phyloP scores from a whole-genome alignment of 2,329 filamentous ascomycete genomes.

The Penicillium brasilianum region DNA sequence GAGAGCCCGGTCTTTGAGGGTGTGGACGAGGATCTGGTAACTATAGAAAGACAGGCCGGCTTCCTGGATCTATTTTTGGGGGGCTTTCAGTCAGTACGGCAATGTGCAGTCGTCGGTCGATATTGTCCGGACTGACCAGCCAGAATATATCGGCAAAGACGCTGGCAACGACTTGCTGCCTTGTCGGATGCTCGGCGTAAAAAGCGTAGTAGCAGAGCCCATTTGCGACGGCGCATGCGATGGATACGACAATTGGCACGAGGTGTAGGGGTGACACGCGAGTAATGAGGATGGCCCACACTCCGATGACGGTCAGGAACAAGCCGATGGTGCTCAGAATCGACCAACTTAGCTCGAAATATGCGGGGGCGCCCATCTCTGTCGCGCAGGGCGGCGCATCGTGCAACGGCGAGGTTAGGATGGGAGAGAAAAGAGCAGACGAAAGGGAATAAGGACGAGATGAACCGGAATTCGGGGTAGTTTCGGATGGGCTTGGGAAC shows the following conservation, averaged over 20 bases:
- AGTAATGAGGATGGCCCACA: constrained; percentile 5
- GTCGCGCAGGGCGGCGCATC: constrained; percentile 3
- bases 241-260: constrained; percentile 1
- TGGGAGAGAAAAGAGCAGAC: background rate
- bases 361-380: constrained; percentile 5
- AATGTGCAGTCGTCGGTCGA: too few relatives aligned
- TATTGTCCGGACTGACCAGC: background rate
- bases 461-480: too few relatives aligned
- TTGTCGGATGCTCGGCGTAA: background rate
- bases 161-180: constrained; percentile 3
- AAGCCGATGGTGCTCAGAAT: constrained; percentile 8
- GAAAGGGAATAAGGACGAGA: background rate
- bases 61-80: background rate
- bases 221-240: constrained; percentile 5
- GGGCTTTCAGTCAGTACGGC: too few relatives aligned
- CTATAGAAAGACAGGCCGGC: constrained; percentile 8
- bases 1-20: constrained; percentile 1
- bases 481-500: background rate
- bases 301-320: background rate
- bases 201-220: constrained; percentile 8
- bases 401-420: background rate
- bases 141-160: constrained; percentile 8
- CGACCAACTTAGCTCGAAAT: constrained; percentile 8
- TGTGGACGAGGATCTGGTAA: constrained; percentile 7
- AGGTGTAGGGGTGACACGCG: background rate